A percentile compares a stretch with the other conserved stretches of the same genome.
Conservation (phyloP, 306 rosid species). For the Prosopis cineraria region DNA sequence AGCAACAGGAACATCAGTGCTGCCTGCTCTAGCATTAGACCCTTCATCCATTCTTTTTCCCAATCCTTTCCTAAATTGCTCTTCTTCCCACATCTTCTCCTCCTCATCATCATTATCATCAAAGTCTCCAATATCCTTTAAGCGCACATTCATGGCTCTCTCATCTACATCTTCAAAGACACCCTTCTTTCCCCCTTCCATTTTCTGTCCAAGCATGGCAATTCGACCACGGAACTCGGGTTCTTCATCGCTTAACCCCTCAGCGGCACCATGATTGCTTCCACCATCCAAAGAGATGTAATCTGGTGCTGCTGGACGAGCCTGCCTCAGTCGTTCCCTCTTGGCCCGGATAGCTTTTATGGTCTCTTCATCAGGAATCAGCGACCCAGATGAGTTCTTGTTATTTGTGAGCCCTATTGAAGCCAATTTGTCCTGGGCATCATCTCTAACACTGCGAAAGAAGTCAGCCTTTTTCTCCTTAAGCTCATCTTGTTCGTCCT, state of each 20-base stretch:
- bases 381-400: conserved; percentile 47
- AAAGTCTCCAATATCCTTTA: conserved; percentile 31
- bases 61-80: conserved; percentile 90
- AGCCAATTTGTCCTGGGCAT: conserved; percentile 55
- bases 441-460: conserved; percentile 41
- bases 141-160: conserved; percentile 43
- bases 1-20: conserved; percentile 51
- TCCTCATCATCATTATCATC: conserved; percentile 63
- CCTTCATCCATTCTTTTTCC: conserved; percentile 96
- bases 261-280: conserved; percentile 84
- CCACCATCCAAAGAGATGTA: conserved; percentile 85
- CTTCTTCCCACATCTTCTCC: conserved; percentile 93
- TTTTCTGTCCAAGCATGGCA: conserved; percentile 80
- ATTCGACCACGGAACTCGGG: conserved; percentile 78
- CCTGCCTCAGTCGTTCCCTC: conserved; percentile 75
- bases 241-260: conserved; percentile 91
- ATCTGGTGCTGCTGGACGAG: conserved; percentile 72
- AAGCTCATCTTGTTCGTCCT: conserved; percentile 35
- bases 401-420: conserved; percentile 57
- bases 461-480: conserved; percentile 1
- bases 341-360: conserved; percentile 77
- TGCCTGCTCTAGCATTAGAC: conserved; percentile 49
- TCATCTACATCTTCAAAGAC: conserved; percentile 88
- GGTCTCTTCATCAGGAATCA: conserved; percentile 65
- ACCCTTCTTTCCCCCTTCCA: conserved; percentile 71